Evolutionary conservation across 768 basidiomycete genomes (phyloP).

Genomic region (Mycena rebaudengoi): DNA sequence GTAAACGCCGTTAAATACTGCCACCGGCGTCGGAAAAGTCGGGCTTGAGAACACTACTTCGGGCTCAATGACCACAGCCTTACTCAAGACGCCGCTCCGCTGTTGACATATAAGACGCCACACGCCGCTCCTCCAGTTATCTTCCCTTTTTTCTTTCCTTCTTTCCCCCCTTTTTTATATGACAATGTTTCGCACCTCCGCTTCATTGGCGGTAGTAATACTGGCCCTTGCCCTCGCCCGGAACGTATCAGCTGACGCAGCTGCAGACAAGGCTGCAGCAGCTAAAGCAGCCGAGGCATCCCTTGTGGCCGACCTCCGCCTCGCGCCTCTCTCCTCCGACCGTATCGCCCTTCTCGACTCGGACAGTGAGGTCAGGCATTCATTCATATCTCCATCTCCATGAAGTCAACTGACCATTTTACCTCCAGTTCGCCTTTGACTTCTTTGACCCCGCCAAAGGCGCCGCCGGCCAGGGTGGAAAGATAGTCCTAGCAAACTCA

Average conservation of each 20-base stretch:
- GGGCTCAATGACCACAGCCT: too few relatives aligned
- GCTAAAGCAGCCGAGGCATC: slow-evolving; percentile 8
- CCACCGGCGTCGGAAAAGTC: too few relatives aligned
- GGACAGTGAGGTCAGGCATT: slow-evolving; percentile 13
- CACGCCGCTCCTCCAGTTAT: too few relatives aligned
- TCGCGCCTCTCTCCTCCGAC: slow-evolving; percentile 16
- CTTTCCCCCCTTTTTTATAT: too few relatives aligned
- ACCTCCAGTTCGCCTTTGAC: slow-evolving; percentile 30
- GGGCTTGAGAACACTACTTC: too few relatives aligned
- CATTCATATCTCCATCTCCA: background rate
- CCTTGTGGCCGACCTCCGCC: slow-evolving; percentile 15
- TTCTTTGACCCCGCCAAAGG: slow-evolving; percentile 24
- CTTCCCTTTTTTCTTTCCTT: too few relatives aligned
- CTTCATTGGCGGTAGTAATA: too few relatives aligned
- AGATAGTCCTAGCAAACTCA: slow-evolving; percentile 21
- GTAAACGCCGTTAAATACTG: too few relatives aligned
- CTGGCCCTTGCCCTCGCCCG: slow-evolving; percentile 3
- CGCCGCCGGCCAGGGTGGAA: slow-evolving; percentile 21
- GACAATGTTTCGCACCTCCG: too few relatives aligned
- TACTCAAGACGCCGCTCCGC: too few relatives aligned
- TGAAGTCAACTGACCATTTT: background rate
- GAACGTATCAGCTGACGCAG: slow-evolving; percentile 10
- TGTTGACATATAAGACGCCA: too few relatives aligned
- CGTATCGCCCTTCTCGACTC: slow-evolving; percentile 11
- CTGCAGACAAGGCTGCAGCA: background rate